Base-by-base conservation (phyloP, 768 basidiomycete genomes). In the Mycena vitilis region DNA sequence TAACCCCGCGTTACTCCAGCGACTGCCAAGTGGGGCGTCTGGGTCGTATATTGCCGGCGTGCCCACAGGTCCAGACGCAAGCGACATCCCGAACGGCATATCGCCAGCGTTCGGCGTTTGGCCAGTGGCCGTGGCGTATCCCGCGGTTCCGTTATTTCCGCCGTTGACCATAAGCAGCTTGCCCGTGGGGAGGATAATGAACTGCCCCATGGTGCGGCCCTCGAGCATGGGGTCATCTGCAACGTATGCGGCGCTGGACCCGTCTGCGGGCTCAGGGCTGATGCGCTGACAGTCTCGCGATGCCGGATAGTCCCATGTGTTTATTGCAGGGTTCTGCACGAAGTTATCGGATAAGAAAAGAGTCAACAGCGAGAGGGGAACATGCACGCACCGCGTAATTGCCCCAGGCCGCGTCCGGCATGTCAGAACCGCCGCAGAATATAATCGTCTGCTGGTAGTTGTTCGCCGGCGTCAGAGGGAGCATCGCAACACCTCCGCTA, bases 121-220 rank as follows among this genome's bases (percentile, higher is more conserved):
- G 10, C 87, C 84, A 0, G 87, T 88, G 16, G 80, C 79, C 56
- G 87, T 83, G 1, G 94, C 83, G 77, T 95, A 97, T 4, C 96
- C 96, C 34, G 96, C 95, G 0, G 95, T 97, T 16, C 96, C 96
- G 72, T 95, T 95, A 13, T 76, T 55, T 18, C 86, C 96, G 65
- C 95, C 96, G 76, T 96, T 96, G 72, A 95, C 79, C 60, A 95
- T 85, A 23, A 95, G 83, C n/a, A 96, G 63, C 40, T 87, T 91
- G 9, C 91, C 91, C 54, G 94, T 88, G 0, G 95, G 89, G 10
- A 98, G 89, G 45, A 86, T 85, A 78, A 96, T 90, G 77, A 97
- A 95, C 76, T 95, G 93, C 12, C 95, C 94, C 96, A 98, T 98
- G 34, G 92, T 94, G 22, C 95, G 87, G 0, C 89, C 87, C 67